phyloP scores from a whole-genome alignment of 2,329 filamentous ascomycete species.

The Pseudocercospora musae region DNA sequence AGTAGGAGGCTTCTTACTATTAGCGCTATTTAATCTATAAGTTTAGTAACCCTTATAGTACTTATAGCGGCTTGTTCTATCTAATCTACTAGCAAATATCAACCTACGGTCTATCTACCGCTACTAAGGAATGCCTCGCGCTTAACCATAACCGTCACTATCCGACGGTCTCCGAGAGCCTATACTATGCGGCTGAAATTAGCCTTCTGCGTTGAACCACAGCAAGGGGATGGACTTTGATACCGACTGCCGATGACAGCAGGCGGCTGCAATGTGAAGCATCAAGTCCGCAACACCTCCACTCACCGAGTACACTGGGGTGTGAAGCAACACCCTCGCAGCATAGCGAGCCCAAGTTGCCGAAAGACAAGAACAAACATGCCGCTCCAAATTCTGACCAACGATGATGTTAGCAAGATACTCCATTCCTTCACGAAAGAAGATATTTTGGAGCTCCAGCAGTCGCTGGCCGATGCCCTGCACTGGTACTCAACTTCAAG shows the following conservation, averaged over 20 bases:
- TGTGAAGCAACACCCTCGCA: not conserved
- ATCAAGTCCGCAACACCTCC: not conserved
- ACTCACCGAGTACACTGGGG: not conserved
- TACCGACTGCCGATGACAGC: not conserved
- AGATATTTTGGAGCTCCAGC: constrained; percentile 57
- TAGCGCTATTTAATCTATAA: too few species aligned
- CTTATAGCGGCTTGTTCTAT: too few species aligned
- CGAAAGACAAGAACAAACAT: constrained; percentile 37
- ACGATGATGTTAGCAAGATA: constrained; percentile 54
- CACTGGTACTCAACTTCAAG: constrained; percentile 63
- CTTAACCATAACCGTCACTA: too few species aligned
- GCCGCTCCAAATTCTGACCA: constrained; percentile 59
- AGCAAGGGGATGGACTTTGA: not conserved
- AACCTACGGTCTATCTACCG: too few species aligned
- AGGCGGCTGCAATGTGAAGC: not conserved
- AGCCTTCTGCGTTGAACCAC: too few species aligned
- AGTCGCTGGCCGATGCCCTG: constrained; percentile 57
- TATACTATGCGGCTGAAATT: too few species aligned
- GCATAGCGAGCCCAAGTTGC: not conserved
- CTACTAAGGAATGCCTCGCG: too few species aligned
- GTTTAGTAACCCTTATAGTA: too few species aligned
- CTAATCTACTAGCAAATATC: too few species aligned
- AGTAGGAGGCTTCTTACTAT: too few species aligned
- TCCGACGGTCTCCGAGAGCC: too few species aligned
- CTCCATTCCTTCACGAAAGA: constrained; percentile 55